Percentiles rank a stretch among this genome's conserved stretches.
These are phyloP conservation scores for Phytopythium helicoides DNA, from an alignment of 352 stramenopile genomes.

Conservation along the genomic window DNA sequence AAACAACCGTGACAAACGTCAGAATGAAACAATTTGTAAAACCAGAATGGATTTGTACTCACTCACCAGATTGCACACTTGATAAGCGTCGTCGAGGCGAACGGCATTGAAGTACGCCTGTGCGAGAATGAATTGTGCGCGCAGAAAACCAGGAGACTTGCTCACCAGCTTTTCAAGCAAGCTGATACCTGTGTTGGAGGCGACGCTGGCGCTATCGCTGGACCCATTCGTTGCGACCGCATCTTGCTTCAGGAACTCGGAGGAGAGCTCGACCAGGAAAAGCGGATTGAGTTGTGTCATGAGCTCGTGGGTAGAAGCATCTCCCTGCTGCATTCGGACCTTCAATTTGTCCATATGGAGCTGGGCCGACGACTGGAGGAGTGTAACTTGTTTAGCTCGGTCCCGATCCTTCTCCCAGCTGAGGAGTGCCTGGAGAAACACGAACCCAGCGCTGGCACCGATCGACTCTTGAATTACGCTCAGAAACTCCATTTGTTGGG, in stretches of 20 bases:
- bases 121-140: slow-evolving; percentile 80
- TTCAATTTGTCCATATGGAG: slow-evolving; percentile 85
- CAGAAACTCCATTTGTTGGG: slow-evolving; percentile 92
- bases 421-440: slow-evolving; percentile 86
- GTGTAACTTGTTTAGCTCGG: slow-evolving; percentile 55
- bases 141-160: slow-evolving; percentile 82
- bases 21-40: too few species aligned
- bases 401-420: slow-evolving; percentile 79
- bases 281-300: slow-evolving; percentile 85
- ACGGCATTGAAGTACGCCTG: slow-evolving; percentile 74
- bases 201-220: slow-evolving; percentile 26
- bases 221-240: slow-evolving; percentile 7
- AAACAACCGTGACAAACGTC: too few species aligned
- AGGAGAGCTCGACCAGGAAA: slow-evolving; percentile 87
- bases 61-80: slow-evolving; percentile 57
- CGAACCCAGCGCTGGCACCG: slow-evolving; percentile 68
- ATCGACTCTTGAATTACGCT: slow-evolving; percentile 89
- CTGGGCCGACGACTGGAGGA: slow-evolving; percentile 75
- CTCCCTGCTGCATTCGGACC: slow-evolving; percentile 45
- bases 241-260: slow-evolving; percentile 71
- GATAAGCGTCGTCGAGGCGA: slow-evolving; percentile 77
- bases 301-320: slow-evolving; percentile 70
- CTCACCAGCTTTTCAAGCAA: slow-evolving; percentile 83
- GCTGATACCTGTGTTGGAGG: slow-evolving; percentile 51
- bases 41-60: too few species aligned